Conservation (phyloP, 1,284 basidiomycete species). For the Gymnopus androsaceus region DNA sequence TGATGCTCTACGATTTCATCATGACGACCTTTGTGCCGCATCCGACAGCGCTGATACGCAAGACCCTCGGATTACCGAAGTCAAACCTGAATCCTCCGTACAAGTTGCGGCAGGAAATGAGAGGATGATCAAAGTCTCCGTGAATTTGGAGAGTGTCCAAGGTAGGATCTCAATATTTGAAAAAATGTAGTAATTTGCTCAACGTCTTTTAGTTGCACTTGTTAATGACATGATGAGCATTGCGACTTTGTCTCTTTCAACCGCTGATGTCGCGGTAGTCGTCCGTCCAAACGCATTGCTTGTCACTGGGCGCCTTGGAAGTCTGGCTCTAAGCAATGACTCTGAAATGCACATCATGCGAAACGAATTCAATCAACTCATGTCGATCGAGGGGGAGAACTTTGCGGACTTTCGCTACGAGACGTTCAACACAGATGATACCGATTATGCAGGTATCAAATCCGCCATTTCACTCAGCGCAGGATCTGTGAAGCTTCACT, state of each 20-base stretch:
- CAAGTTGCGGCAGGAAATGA: constrained; percentile 21
- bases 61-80: constrained; percentile 1
- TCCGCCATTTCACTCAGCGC: constrained; percentile 84
- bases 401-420: constrained; percentile 96
- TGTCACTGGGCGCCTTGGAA: constrained; percentile 85
- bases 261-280: constrained; percentile 86
- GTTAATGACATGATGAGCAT: constrained; percentile 76
- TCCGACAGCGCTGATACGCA: constrained; percentile 19
- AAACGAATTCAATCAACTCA: constrained; percentile 81
- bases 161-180: constrained; percentile 44
- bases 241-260: constrained; percentile 89
- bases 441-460: constrained; percentile 81
- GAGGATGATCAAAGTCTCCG: constrained; percentile 80
- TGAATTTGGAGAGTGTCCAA: constrained; percentile 89
- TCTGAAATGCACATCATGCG: constrained; percentile 53
- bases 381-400: constrained; percentile 95
- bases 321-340: constrained; percentile 85
- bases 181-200: constrained; percentile 2
- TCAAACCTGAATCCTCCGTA: constrained; percentile 13
- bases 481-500: constrained; percentile 91
- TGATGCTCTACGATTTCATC: constrained; percentile 95
- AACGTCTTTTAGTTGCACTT: constrained; percentile 63
- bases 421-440: constrained; percentile 79
- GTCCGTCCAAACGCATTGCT: constrained; percentile 77
- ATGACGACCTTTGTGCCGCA: constrained; percentile 91